Conservation (phyloP, 148 eudicot genomes). For the Rhododendron henanense region DNA sequence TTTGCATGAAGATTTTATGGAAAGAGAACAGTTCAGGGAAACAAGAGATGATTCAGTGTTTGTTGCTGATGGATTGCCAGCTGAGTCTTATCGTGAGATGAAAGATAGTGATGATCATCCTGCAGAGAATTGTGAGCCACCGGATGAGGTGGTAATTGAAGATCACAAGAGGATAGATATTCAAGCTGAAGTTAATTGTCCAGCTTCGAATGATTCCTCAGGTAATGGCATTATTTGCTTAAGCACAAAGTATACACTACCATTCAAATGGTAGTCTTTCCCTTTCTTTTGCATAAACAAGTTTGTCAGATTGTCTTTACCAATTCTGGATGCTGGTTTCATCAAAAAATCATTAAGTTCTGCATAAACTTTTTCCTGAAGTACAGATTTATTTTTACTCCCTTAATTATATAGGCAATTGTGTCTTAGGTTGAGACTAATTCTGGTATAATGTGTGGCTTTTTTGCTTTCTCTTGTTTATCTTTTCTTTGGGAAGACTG, state of each 20-base stretch:
- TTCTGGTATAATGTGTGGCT: background rate
- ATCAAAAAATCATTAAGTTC: background rate
- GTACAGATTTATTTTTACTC: background rate
- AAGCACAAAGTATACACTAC: slow-evolving; percentile 1
- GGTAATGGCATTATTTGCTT: slow-evolving; percentile 18
- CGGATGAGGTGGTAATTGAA: slow-evolving; percentile 21
- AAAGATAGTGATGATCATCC: slow-evolving; percentile 16
- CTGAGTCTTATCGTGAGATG: slow-evolving; percentile 21
- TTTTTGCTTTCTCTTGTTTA: background rate
- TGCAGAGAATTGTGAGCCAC: slow-evolving; percentile 10
- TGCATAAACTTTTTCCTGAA: background rate
- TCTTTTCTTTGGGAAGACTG: background rate
- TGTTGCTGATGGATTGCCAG: slow-evolving; percentile 18
- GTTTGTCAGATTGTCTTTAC: background rate
- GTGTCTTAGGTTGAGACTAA: background rate
- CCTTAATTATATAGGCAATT: background rate
- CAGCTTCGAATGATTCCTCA: slow-evolving; percentile 13
- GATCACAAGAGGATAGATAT: slow-evolving; percentile 21
- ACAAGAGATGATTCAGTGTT: slow-evolving; percentile 7
- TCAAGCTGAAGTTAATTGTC: slow-evolving; percentile 10
- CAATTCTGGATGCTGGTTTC: background rate
- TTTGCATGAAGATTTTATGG: slow-evolving; percentile 22
- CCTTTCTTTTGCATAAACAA: background rate
- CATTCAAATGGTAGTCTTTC: background rate
- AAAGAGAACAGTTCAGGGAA: slow-evolving; percentile 26